phyloP scores from a whole-genome alignment of 805 yeast species.

The Candida oleophila region DNA sequence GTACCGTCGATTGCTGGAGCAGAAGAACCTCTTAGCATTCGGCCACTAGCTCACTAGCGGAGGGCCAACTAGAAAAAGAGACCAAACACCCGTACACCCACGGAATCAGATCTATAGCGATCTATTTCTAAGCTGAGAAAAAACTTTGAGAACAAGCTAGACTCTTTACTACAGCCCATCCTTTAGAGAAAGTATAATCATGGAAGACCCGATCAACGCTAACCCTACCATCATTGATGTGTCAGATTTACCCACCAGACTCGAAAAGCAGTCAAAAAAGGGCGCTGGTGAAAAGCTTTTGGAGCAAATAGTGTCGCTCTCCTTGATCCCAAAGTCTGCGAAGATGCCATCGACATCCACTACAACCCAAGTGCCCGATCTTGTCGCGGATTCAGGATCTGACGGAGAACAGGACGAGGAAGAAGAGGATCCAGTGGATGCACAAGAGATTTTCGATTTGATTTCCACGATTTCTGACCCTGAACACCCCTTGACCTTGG shows the following conservation, averaged over 20 bases:
- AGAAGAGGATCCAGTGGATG: conserved; percentile 66
- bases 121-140: background rate
- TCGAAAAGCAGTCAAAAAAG: conserved; percentile 15
- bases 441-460: conserved; percentile 87
- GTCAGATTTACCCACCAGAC: conserved; percentile 73
- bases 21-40: too few species aligned
- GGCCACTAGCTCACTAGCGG: too few species aligned
- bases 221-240: conserved; percentile 84
- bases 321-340: conserved; percentile 14
- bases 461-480: conserved; percentile 91
- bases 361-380: conserved; percentile 21
- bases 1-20: too few species aligned
- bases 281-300: conserved; percentile 18
- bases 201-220: conserved; percentile 87
- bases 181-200: conserved; percentile 17
- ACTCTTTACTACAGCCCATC: too few species aligned
- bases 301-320: conserved; percentile 33
- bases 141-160: background rate
- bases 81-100: background rate
- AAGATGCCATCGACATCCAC: background rate
- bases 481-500: conserved; percentile 93
- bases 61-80: background rate
- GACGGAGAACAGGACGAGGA: conserved; percentile 30
- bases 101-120: background rate
- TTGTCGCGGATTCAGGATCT: conserved; percentile 20